Conservation (phyloP, 164 flowering plant species). For the Vitis labrusca region DNA sequence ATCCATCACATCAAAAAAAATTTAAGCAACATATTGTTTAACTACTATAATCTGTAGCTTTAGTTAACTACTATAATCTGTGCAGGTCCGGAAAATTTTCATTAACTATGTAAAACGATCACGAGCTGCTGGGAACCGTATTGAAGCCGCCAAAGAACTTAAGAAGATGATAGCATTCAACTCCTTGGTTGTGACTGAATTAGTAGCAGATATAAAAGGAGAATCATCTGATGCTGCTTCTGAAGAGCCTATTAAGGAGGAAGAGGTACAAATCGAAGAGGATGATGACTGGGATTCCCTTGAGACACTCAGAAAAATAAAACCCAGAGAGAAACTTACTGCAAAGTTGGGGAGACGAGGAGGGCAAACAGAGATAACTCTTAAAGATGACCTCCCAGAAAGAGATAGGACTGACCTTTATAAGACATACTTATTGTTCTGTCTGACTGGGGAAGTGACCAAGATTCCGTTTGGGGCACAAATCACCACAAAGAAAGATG, state of each 20-base stretch:
- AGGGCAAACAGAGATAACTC: slow-evolving; percentile 82
- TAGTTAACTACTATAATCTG: not conserved
- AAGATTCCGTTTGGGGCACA: slow-evolving; percentile 67
- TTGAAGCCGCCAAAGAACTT: slow-evolving; percentile 78
- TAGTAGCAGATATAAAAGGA: slow-evolving; percentile 89
- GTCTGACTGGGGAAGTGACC: slow-evolving; percentile 74
- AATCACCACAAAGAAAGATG: slow-evolving; percentile 69
- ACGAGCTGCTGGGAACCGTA: slow-evolving; percentile 60
- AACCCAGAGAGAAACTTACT: slow-evolving; percentile 52
- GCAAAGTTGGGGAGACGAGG: slow-evolving; percentile 53
- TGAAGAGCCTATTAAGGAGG: slow-evolving; percentile 45
- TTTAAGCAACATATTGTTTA: too few species aligned
- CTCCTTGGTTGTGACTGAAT: slow-evolving; percentile 72
- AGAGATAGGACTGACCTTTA: slow-evolving; percentile 81
- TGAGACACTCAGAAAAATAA: slow-evolving; percentile 62
- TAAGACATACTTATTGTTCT: slow-evolving; percentile 73
- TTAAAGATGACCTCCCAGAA: slow-evolving; percentile 78
- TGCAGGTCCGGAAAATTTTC: slow-evolving; percentile 77
- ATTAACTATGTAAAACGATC: slow-evolving; percentile 64
- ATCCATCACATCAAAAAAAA: too few species aligned
- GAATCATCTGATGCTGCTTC: slow-evolving; percentile 50
- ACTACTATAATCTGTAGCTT: too few species aligned
- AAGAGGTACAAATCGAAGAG: slow-evolving; percentile 28
- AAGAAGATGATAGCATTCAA: slow-evolving; percentile 89
- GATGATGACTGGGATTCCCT: slow-evolving; percentile 83